Evolutionary conservation across 257 asterid species (phyloP).

Genomic region (Verbascum thapsus): DNA sequence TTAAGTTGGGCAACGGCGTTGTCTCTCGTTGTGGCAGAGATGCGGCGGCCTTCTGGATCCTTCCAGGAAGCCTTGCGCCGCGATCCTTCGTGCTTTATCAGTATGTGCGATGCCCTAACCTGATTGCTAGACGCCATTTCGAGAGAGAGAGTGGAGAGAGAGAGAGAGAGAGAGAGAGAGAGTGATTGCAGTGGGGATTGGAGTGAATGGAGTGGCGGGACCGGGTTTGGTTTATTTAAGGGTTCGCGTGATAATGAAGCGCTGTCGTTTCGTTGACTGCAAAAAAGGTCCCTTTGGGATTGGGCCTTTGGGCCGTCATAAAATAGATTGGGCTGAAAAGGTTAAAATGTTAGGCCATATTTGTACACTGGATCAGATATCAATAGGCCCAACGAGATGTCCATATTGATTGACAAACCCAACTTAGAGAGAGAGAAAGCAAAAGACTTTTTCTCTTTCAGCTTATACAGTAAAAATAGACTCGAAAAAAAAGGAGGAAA

Average conservation of each 20-base stretch:
- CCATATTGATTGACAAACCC: too few relatives aligned
- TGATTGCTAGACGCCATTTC: conserved; percentile 49
- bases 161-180: too few relatives aligned
- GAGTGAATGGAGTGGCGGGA: neutral
- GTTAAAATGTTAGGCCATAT: neutral
- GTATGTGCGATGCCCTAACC: conserved; percentile 85
- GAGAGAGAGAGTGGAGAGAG: conserved; percentile 19
- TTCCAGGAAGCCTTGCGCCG: conserved; percentile 91
- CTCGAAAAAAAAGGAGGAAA: too few relatives aligned
- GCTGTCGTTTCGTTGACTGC: too few relatives aligned
- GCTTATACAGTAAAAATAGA: too few relatives aligned
- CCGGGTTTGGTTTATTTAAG: conserved; percentile 10
- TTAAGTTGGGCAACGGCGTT: conserved; percentile 71
- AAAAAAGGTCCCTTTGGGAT: too few relatives aligned
- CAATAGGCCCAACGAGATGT: too few relatives aligned
- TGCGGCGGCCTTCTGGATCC: conserved; percentile 84
- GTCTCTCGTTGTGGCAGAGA: conserved; percentile 68
- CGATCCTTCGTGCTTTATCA: conserved; percentile 91
- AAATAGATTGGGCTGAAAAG: neutral
- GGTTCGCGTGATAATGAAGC: conserved; percentile 31
- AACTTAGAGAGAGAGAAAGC: neutral
- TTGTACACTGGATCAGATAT: too few relatives aligned
- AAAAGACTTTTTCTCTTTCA: too few relatives aligned
- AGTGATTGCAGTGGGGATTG: conserved; percentile 11
- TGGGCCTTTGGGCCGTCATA: neutral